Base-by-base conservation (phyloP, 208 protist species). In the Crithidia fasciculata region DNA sequence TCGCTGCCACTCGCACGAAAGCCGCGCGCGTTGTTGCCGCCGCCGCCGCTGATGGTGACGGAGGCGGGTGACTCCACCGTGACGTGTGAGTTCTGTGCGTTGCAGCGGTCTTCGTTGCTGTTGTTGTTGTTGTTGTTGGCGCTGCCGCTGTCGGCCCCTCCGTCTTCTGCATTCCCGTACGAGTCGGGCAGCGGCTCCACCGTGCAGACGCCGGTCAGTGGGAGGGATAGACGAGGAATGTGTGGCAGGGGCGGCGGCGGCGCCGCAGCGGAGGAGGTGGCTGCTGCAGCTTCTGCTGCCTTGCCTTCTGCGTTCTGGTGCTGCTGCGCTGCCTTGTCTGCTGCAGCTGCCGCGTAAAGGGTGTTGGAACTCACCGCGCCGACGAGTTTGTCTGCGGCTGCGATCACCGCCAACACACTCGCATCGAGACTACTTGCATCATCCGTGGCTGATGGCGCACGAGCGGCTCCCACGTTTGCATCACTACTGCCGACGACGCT, bases 131-230 rank as follows among this genome's bases (percentile, higher is more conserved):
- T 43, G 3, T 15, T 19, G 2, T 28, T 8, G 41, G n/a, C 39
- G 41, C 16, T 37, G 12, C 64, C 28, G 1, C 0, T 28, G 28
- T 28, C 28, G 28, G 28, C 28, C 28, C 28, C 28, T 28, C 28
- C 28, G 28, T 1, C 43, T 15, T 49, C 63, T 4, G 39, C 43
- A 8, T 76, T 58, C 7, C 36, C 57, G 64, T 76, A 61, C 65
- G 72, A 43, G 64, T 76, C 64, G 4, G 76, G 76, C 55, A 76
- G 57, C 9, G 76, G 70, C 16, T 61, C 67, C 12, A 81, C 76
- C 9, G 37, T 40, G 69, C 69, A 65, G 43, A 2, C 3, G 4
- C 58, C 69, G 2, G 47, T 43, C 10, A 47, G 54, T 2, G 69
- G 57, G 6, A 73, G 58, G 0, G 66, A 53, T 18, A 62, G 66